These are phyloP conservation scores for Epichloe uncinata DNA, from an alignment of 2,329 filamentous ascomycete species.

Conservation along the genomic window DNA sequence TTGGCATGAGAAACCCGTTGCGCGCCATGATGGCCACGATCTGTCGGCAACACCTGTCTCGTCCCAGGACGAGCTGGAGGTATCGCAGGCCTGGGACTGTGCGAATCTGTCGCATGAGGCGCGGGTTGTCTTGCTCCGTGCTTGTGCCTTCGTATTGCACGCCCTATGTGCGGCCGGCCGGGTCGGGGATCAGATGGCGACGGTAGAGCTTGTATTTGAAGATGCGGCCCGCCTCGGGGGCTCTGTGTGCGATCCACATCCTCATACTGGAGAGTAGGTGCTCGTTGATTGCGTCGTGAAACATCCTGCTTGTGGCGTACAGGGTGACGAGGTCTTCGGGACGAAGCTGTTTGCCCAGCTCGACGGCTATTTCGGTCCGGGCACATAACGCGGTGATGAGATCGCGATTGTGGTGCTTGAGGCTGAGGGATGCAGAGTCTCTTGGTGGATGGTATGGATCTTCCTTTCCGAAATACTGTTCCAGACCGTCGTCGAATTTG, in stretches of 20 bases:
- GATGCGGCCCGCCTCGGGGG: conserved; percentile 37
- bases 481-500: conserved; percentile 16
- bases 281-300: conserved; percentile 46
- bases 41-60: conserved; percentile 42
- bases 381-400: conserved; percentile 30
- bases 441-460: conserved; percentile 15
- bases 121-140: conserved; percentile 3
- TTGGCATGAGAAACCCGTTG: conserved; percentile 43
- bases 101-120: conserved; percentile 22
- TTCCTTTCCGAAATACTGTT: conserved; percentile 16
- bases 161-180: conserved; percentile 30
- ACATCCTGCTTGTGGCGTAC: conserved; percentile 49
- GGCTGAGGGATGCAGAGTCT: conserved; percentile 1
- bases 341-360: conserved; percentile 40
- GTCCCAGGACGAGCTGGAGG: conserved; percentile 50
- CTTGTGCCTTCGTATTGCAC: conserved; percentile 8
- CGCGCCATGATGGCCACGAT: conserved; percentile 49
- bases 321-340: conserved; percentile 46
- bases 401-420: conserved; percentile 21
- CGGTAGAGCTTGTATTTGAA: conserved; percentile 51
- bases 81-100: conserved; percentile 52
- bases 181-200: conserved; percentile 45
- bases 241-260: conserved; percentile 37
- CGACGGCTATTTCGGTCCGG: conserved; percentile 38
- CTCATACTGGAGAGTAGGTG: conserved; percentile 46